Evolutionary conservation across 106 monocot genomes (phyloP), one percentile per base, ranked within the genome.

Genomic region (Dendrobium huoshanense): DNA sequence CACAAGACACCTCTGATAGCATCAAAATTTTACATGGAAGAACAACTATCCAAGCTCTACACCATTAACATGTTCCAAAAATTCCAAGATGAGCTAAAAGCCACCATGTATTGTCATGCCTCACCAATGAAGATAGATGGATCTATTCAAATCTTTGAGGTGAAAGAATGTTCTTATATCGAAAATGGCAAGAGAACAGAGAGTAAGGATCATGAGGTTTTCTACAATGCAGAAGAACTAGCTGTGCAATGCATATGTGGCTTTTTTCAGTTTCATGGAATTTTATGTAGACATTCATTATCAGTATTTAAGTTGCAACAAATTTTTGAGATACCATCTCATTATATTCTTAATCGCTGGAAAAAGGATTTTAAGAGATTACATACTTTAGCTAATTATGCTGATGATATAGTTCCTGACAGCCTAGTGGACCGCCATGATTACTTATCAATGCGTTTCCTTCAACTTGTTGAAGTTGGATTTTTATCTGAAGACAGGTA

Each of bases 61-160:
- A 96, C 95, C 40, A 76, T 85, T 17, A 85, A 85, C 77, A 89
- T 89, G 83, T 96, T 96, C 48, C 86, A 85, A 73, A 81, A 87
- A 67, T 95, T 95, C 68, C 95, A 95, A 77, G 89, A 91, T 29
- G 95, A 95, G 79, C 59, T 96, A 31, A 91, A 86, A 80, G 89
- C 86, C 24, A 89, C 85, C 40, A 87, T 95, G 81, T 91, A 91
- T 68, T 92, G 92, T 74, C 81, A 92, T 72, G 85, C 79, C 51
- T 72, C 83, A 41, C 85, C 84, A 47, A 37, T 77, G 10, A 92
- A 87, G 43, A 73, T 41, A 77, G 83, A 88, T 65, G 90, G 84
- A 1, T 65, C 59, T 41, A 44, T 89, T 40, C 82, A 83, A 27
- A 81, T 82, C 19, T 96, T 86, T 61, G 87, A 91, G 73, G 89